Percentiles rank a stretch among this genome's conserved stretches.
Evolutionary conservation across 106 monocot species (phyloP).

Genomic region (Apostasia ramifera): DNA sequence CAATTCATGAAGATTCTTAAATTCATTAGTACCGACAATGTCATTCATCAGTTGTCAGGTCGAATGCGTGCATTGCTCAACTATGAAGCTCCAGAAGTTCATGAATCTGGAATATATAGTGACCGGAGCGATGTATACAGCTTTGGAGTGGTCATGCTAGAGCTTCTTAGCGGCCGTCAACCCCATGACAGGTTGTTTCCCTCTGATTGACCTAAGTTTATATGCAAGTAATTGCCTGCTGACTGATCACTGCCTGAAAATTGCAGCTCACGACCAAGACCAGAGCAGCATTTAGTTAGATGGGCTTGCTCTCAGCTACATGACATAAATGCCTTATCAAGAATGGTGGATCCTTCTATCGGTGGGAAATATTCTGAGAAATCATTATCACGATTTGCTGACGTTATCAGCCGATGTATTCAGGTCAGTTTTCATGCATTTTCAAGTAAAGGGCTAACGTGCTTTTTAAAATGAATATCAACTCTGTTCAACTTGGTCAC

Average conservation of each 20-base stretch:
- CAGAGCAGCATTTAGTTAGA: constrained; percentile 85
- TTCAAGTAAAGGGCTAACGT: not conserved
- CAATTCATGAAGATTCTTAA: too few species aligned
- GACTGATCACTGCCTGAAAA: not conserved
- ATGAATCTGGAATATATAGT: constrained; percentile 59
- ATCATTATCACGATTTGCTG: constrained; percentile 88
- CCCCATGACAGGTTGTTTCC: constrained; percentile 73
- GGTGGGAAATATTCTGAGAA: constrained; percentile 61
- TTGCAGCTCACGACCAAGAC: constrained; percentile 65
- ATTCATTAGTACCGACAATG: not conserved
- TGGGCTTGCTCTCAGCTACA: constrained; percentile 92
- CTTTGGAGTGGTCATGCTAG: constrained; percentile 98
- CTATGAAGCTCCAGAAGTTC: constrained; percentile 90
- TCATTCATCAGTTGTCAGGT: constrained; percentile 61
- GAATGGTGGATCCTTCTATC: constrained; percentile 90
- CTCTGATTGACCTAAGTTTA: not conserved
- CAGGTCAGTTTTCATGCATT: constrained; percentile 45
- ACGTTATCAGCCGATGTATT: constrained; percentile 93
- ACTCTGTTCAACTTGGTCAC: not conserved
- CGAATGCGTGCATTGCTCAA: constrained; percentile 58
- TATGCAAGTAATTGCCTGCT: not conserved
- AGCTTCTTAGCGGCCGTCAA: constrained; percentile 86
- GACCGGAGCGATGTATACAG: constrained; percentile 92
- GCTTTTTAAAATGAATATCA: not conserved
- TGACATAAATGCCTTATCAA: constrained; percentile 67